phyloP scores from a whole-genome alignment of 768 basidiomycete genomes.

The Russula vinacea region DNA sequence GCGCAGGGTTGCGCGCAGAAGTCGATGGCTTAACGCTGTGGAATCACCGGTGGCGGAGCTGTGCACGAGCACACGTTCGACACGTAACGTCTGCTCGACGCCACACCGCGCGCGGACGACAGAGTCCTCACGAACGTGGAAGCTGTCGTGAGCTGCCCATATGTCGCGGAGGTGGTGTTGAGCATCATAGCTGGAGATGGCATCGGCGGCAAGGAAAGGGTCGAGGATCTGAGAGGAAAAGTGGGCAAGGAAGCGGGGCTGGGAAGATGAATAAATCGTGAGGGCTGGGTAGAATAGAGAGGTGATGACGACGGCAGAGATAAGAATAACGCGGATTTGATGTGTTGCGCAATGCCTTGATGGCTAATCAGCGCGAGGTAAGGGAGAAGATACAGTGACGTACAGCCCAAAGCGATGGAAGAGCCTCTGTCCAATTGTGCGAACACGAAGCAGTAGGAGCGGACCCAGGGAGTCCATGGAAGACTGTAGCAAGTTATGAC shows the following conservation, averaged over 20 bases:
- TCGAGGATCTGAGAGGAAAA: slow-evolving; percentile 58
- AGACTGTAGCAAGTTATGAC: neutral
- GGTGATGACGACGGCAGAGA: slow-evolving; percentile 84
- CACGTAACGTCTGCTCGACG: slow-evolving; percentile 63
- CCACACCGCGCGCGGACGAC: slow-evolving; percentile 70
- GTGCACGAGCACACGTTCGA: slow-evolving; percentile 74
- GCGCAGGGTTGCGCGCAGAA: slow-evolving; percentile 59
- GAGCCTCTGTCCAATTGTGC: slow-evolving; percentile 45
- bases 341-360: slow-evolving; percentile 83
- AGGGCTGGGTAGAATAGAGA: slow-evolving; percentile 90
- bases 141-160: slow-evolving; percentile 62
- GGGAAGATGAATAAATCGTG: slow-evolving; percentile 74
- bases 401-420: slow-evolving; percentile 80
- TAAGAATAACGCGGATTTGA: slow-evolving; percentile 84
- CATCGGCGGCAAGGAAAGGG: slow-evolving; percentile 53
- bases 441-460: slow-evolving; percentile 37
- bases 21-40: slow-evolving; percentile 57
- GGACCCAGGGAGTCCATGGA: slow-evolving; percentile 30
- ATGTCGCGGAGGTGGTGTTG: slow-evolving; percentile 66
- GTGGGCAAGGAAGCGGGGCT: slow-evolving; percentile 55
- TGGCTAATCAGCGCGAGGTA: neutral
- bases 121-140: slow-evolving; percentile 67
- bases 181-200: slow-evolving; percentile 50
- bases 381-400: slow-evolving; percentile 36
- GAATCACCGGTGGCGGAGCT: slow-evolving; percentile 48